phyloP scores from a whole-genome alignment of 1,284 basidiomycete species.

The Austroboletus novae-zelandiae region DNA sequence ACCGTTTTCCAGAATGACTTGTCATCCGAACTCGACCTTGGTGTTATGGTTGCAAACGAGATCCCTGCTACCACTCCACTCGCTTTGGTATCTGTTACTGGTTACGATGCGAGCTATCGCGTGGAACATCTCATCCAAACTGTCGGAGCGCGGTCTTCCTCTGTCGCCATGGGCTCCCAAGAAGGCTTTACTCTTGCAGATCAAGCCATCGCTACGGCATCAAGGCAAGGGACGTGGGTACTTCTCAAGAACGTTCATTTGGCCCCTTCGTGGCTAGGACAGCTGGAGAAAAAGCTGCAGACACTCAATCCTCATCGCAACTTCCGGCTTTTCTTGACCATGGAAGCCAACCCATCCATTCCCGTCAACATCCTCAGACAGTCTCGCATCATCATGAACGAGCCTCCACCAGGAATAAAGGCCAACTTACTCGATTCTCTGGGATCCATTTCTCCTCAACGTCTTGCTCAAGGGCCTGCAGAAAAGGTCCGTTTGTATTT shows the following conservation, averaged over 20 bases:
- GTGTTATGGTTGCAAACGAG: slow-evolving; percentile 74
- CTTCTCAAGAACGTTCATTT: slow-evolving; percentile 95
- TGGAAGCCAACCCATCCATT: slow-evolving; percentile 92
- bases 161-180: slow-evolving; percentile 97
- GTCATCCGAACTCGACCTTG: slow-evolving; percentile 75
- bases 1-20: slow-evolving; percentile 79
- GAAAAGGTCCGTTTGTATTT: slow-evolving; percentile 92
- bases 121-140: slow-evolving; percentile 87
- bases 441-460: slow-evolving; percentile 69
- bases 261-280: slow-evolving; percentile 90
- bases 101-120: slow-evolving; percentile 96
- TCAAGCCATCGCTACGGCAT: slow-evolving; percentile 88
- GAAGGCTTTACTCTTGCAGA: slow-evolving; percentile 95
- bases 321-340: slow-evolving; percentile 95
- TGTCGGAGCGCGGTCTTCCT: slow-evolving; percentile 71
- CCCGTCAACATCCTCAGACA: slow-evolving; percentile 95
- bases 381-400: slow-evolving; percentile 95
- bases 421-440: slow-evolving; percentile 92
- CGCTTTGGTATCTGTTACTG: slow-evolving; percentile 89
- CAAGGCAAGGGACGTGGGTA: slow-evolving; percentile 91
- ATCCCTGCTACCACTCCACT: slow-evolving; percentile 80
- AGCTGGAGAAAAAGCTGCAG: slow-evolving; percentile 95
- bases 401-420: slow-evolving; percentile 93
- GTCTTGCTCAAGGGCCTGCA: slow-evolving; percentile 77
- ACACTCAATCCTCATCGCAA: slow-evolving; percentile 83